Conservation (phyloP, 257 asterid genomes). For the Ballota nigra region DNA sequence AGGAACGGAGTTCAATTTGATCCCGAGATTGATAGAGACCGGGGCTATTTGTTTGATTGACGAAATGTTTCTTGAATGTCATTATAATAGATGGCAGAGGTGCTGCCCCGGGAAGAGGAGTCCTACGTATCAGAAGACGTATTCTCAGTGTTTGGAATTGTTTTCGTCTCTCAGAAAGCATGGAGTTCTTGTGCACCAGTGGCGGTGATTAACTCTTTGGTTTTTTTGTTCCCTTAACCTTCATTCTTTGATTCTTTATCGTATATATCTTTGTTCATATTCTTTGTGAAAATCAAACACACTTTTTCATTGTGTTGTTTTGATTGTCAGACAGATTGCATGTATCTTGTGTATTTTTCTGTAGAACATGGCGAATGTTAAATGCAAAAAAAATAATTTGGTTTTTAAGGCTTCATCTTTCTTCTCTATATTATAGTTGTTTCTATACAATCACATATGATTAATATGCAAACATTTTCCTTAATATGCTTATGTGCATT, state of each 20-base stretch:
- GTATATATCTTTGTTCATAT: not conserved
- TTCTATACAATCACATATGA: not conserved
- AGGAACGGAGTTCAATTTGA: slow-evolving; percentile 58
- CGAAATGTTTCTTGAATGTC: slow-evolving; percentile 76
- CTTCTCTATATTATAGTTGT: not conserved
- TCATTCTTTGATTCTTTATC: slow-evolving; percentile 1
- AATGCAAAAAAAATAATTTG: not conserved
- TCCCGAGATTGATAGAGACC: slow-evolving; percentile 50
- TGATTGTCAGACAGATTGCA: not conserved
- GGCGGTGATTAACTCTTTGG: slow-evolving; percentile 43
- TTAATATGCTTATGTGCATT: not conserved
- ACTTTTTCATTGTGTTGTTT: not conserved
- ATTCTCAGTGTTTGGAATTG: slow-evolving; percentile 53
- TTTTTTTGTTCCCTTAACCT: not conserved
- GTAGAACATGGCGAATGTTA: not conserved
- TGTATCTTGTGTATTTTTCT: not conserved
- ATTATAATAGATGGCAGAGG: slow-evolving; percentile 62
- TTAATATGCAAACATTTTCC: not conserved
- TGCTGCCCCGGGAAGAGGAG: slow-evolving; percentile 52
- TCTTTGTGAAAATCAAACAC: not conserved
- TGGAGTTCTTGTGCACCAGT: slow-evolving; percentile 71
- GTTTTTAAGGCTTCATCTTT: not conserved
- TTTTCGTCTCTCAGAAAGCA: slow-evolving; percentile 50
- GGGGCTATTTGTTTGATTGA: slow-evolving; percentile 68
- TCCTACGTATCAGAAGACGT: slow-evolving; percentile 39